Evolutionary conservation across 805 yeast genomes (phyloP).

Genomic region (Zygoascus biomembranicola): DNA sequence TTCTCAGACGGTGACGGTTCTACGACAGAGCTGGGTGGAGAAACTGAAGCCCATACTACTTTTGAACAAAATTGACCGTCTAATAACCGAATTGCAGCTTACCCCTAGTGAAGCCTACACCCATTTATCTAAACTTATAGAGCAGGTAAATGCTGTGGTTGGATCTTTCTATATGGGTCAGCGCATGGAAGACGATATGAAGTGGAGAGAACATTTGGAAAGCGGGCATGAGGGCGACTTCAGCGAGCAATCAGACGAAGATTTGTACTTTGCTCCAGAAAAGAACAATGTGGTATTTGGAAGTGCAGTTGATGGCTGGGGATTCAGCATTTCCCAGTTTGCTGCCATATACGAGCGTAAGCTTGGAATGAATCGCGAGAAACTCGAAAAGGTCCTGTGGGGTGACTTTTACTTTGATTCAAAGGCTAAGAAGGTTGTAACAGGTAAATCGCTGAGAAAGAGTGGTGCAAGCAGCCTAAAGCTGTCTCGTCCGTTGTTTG

Average conservation of each 20-base stretch:
- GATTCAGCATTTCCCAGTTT: slow-evolving; percentile 82
- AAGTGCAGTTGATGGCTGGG: slow-evolving; percentile 95
- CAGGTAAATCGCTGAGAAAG: slow-evolving; percentile 36
- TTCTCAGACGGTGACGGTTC: slow-evolving; percentile 90
- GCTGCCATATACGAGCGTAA: slow-evolving; percentile 79
- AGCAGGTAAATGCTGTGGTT: slow-evolving; percentile 89
- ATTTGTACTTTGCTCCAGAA: slow-evolving; percentile 79
- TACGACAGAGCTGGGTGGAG: slow-evolving; percentile 94
- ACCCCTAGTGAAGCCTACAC: slow-evolving; percentile 77
- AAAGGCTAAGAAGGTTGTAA: slow-evolving; percentile 75
- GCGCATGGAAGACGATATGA: slow-evolving; percentile 77
- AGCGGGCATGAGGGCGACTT: slow-evolving; percentile 38
- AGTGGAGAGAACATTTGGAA: slow-evolving; percentile 44
- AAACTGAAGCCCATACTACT: slow-evolving; percentile 81
- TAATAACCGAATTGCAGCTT: slow-evolving; percentile 72
- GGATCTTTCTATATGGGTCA: slow-evolving; percentile 92
- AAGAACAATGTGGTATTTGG: slow-evolving; percentile 86
- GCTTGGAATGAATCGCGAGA: slow-evolving; percentile 73
- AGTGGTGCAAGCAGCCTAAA: slow-evolving; percentile 45
- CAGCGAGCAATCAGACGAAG: slow-evolving; percentile 71
- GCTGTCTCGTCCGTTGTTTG: slow-evolving; percentile 71
- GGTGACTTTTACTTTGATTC: slow-evolving; percentile 89
- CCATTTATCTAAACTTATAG: slow-evolving; percentile 71
- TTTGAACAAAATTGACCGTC: slow-evolving; percentile 82
- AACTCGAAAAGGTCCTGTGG: slow-evolving; percentile 83